Percentiles rank a stretch among this genome's conserved stretches.
Evolutionary conservation across 306 rosid species (phyloP).

Genomic region (Urtica urens): DNA sequence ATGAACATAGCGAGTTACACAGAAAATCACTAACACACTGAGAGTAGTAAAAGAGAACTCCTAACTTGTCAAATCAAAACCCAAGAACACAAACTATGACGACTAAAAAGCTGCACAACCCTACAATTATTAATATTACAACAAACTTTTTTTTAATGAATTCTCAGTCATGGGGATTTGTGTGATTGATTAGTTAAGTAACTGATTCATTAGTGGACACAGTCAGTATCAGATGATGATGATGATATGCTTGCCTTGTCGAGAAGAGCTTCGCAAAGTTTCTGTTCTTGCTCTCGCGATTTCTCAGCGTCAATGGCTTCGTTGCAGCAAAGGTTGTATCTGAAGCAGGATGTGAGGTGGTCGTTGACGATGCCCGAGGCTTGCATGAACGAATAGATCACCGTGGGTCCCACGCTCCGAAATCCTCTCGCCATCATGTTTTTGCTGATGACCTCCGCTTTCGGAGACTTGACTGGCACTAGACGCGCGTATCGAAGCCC

Average conservation of each 20-base stretch:
- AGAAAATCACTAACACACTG: slow-evolving; percentile 18
- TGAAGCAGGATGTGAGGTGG: slow-evolving; percentile 61
- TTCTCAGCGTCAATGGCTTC: slow-evolving; percentile 23
- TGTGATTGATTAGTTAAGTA: slow-evolving; percentile 18
- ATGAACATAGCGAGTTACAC: slow-evolving; percentile 13
- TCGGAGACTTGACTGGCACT: slow-evolving; percentile 80
- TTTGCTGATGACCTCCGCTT: slow-evolving; percentile 78
- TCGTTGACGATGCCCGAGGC: slow-evolving; percentile 75
- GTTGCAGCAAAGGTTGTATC: slow-evolving; percentile 42
- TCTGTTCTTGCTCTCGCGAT: slow-evolving; percentile 9
- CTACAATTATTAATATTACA: background rate
- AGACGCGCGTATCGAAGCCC: slow-evolving; percentile 63
- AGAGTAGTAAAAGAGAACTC: background rate
- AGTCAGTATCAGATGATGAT: background rate
- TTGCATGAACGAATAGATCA: slow-evolving; percentile 85
- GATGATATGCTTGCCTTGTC: slow-evolving; percentile 19
- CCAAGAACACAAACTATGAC: background rate
- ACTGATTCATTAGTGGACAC: background rate
- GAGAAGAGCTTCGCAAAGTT: slow-evolving; percentile 15
- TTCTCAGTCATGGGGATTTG: slow-evolving; percentile 10
- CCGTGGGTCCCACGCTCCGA: slow-evolving; percentile 89
- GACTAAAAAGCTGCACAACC: slow-evolving; percentile 6
- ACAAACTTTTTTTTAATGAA: slow-evolving; percentile 1
- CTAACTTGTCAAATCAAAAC: slow-evolving; percentile 7
- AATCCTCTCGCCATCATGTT: slow-evolving; percentile 89